Evolutionary conservation across 805 yeast species (phyloP), one percentile per base, ranked within the genome.

Genomic region (Monosporozyma servazzii): DNA sequence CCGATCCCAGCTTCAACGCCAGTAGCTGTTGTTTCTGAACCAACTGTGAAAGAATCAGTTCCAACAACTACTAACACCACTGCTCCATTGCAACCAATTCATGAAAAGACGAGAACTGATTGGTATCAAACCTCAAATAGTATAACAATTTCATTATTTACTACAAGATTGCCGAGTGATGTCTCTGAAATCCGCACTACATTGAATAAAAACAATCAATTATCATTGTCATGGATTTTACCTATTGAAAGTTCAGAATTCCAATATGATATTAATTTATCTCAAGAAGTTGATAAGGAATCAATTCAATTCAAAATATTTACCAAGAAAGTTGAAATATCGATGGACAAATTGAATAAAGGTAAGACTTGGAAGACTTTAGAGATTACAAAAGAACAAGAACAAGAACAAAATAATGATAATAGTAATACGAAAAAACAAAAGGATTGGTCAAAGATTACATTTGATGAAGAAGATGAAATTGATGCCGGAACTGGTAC

Each of bases 271-370:
- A 79, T 78, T 9, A 81, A 79, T 1, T 68, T 87, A 36, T 76
- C 63, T 49, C 77, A 72, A 13, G 69, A 66, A 20, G 80, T 91
- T 29, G 76, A 69, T 27, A 70, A 81, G 1, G 64, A 61, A 0
- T 56, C 68, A 20, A 76, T 83, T 1, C 60, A 70, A 0, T 78
- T 66, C 58, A 74, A 70, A 11, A 77, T 89, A 2, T 81, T 78
- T 59, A 71, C 83, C 1, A 85, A 93, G 20, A 91, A 91, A 60
- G 57, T 91, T 3, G 97, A 91, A 65, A 63, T 89, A 8, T 65
- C 65, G n/a, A 68, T 90, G 41, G 62, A 45, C 25, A 89, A 89
- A 62, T 13, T 39, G 13, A 63, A 61, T 7, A 54, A 54, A 9
- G 50, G 56, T 18, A 40, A 46, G 5, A 75, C 78, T 49, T 86